These are phyloP conservation scores for Auricularia heimuer DNA, from an alignment of 768 basidiomycete species.

Conservation along the genomic window DNA sequence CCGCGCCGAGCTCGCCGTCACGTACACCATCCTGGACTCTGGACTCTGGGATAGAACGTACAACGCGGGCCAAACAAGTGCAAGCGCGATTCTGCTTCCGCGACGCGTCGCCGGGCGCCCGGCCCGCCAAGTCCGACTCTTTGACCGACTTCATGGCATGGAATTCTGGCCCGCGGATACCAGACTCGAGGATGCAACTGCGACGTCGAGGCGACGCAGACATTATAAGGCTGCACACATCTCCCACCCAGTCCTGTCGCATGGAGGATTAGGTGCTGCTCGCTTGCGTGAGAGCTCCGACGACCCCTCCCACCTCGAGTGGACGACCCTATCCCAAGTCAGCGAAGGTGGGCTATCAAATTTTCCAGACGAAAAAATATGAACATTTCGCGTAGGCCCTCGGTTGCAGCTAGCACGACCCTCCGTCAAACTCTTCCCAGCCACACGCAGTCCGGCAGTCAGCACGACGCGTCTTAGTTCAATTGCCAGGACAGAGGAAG, in stretches of 20 bases:
- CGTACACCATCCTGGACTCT: neutral
- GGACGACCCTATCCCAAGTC: conserved; percentile 9
- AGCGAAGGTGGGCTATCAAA: conserved; percentile 17
- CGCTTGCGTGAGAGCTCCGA: conserved; percentile 50
- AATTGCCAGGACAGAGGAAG: conserved; percentile 42
- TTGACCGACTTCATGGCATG: conserved; percentile 48
- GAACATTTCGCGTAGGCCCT: neutral
- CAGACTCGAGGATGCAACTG: conserved; percentile 18
- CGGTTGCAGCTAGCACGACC: conserved; percentile 15
- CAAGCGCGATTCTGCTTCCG: neutral
- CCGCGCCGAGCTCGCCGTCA: neutral
- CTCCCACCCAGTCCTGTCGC: conserved; percentile 46
- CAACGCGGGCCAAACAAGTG: neutral
- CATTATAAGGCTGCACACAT: conserved; percentile 10
- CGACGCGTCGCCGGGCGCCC: neutral
- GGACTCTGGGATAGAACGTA: neutral
- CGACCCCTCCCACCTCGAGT: conserved; percentile 26
- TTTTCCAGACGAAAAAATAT: neutral
- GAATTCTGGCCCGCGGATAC: conserved; percentile 59
- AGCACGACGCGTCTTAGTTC: conserved; percentile 24
- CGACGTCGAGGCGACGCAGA: neutral
- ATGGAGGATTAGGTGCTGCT: conserved; percentile 46
- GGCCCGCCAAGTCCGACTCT: neutral
- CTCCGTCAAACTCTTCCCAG: conserved; percentile 44
- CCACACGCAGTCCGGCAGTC: conserved; percentile 35